Conservation (phyloP, 306 rosid species). For the Purshia tridentata region DNA sequence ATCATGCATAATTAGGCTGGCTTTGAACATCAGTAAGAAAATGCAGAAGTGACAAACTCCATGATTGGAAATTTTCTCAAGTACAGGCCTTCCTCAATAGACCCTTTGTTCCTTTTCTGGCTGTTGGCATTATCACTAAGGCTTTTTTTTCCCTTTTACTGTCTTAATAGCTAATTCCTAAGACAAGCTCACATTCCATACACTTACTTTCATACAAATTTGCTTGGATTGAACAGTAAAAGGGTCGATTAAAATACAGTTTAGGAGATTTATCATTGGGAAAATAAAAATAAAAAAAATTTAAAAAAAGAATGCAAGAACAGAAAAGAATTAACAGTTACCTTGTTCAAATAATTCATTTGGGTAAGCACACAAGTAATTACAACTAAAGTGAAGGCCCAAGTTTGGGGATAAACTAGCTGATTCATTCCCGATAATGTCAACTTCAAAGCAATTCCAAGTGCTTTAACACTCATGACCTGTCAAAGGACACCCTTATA, state of each 20-base stretch:
- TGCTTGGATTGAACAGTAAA: background rate
- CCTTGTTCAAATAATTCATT: constrained; percentile 99
- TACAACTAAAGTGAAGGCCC: constrained; percentile 85
- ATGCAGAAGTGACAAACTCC: background rate
- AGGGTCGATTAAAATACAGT: background rate
- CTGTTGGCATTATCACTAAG: background rate
- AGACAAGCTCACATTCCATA: background rate
- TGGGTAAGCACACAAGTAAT: constrained; percentile 87
- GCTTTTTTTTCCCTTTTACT: background rate
- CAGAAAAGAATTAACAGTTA: constrained; percentile 19
- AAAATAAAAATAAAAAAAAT: constrained; percentile 3
- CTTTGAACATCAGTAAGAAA: background rate
- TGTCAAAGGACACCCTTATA: constrained; percentile 42
- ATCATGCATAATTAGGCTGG: background rate
- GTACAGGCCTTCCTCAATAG: background rate
- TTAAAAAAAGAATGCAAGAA: background rate
- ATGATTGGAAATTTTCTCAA: background rate
- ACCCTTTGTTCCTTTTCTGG: background rate
- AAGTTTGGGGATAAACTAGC: constrained; percentile 87
- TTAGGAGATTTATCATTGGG: background rate
- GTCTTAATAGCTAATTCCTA: background rate
- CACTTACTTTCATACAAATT: background rate
- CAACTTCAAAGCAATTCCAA: constrained; percentile 95
- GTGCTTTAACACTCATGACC: constrained; percentile 99
- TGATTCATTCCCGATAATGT: constrained; percentile 94